Conservation (phyloP, 2,329 filamentous ascomycete genomes). For the Ophiostoma sp. region DNA sequence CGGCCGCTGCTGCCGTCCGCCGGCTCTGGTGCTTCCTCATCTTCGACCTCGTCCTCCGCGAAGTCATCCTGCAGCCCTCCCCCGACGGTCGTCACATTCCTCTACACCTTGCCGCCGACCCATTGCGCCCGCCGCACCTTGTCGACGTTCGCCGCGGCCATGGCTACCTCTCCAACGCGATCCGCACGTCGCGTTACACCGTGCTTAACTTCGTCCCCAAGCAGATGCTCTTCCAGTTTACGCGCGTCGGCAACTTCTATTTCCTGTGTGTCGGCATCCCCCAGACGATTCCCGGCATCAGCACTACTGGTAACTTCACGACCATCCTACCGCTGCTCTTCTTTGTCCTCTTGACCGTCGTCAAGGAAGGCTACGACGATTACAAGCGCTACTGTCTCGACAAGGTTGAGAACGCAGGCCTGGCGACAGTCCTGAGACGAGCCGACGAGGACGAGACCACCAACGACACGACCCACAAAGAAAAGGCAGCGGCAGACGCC, state of each 20-base stretch:
- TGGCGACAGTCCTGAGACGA: conserved; percentile 47
- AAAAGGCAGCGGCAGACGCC: neutral
- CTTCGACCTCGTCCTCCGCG: conserved; percentile 42
- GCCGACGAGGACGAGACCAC: conserved; percentile 1
- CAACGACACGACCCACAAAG: neutral
- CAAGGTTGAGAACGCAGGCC: conserved; percentile 71
- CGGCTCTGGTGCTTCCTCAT: conserved; percentile 43
- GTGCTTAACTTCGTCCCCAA: conserved; percentile 82
- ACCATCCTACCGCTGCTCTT: conserved; percentile 72
- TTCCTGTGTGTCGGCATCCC: conserved; percentile 82
- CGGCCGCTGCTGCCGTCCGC: conserved; percentile 12
- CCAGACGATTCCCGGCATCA: conserved; percentile 76
- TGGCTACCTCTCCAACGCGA: conserved; percentile 60
- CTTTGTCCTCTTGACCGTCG: conserved; percentile 77
- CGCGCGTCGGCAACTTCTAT: conserved; percentile 82
- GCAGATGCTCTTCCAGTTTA: conserved; percentile 82
- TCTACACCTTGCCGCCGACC: conserved; percentile 40
- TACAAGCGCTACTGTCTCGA: conserved; percentile 77
- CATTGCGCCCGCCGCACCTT: conserved; percentile 36
- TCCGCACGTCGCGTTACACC: conserved; percentile 81
- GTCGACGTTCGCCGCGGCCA: conserved; percentile 54
- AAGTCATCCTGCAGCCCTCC: conserved; percentile 32
- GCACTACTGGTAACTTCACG: conserved; percentile 73
- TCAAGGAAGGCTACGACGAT: conserved; percentile 87
- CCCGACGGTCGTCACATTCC: conserved; percentile 35